Conservation (phyloP, 2,329 filamentous ascomycete genomes). For the Furcasterigmium sp. region DNA sequence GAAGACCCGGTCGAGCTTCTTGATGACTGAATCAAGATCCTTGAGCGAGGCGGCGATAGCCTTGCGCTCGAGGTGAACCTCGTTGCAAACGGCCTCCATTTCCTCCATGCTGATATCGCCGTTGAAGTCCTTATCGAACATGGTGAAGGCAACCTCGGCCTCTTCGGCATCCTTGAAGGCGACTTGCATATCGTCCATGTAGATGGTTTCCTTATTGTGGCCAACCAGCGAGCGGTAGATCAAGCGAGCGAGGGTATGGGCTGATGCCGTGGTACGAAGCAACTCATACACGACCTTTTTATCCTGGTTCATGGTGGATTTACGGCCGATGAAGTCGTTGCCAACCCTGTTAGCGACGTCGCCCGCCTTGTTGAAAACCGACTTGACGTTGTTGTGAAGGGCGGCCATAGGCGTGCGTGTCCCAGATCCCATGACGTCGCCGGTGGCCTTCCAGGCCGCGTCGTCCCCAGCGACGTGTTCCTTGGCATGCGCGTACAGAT, state of each 20-base stretch:
- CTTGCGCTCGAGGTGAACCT: constrained; percentile 91
- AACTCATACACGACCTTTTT: constrained; percentile 79
- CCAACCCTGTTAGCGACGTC: constrained; percentile 82
- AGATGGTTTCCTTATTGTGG: constrained; percentile 71
- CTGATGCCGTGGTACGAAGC: constrained; percentile 64
- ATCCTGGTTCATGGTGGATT: constrained; percentile 68
- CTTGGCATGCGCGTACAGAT: constrained; percentile 66
- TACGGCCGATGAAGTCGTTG: constrained; percentile 83
- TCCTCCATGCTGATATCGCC: constrained; percentile 96
- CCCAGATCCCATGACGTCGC: constrained; percentile 25
- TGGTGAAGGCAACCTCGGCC: constrained; percentile 79
- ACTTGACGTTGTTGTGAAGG: constrained; percentile 69
- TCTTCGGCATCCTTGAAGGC: constrained; percentile 83
- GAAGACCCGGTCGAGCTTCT: constrained; percentile 84
- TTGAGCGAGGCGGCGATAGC: constrained; percentile 92
- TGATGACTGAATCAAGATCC: constrained; percentile 88
- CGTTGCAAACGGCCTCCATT: constrained; percentile 85
- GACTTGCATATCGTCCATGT: constrained; percentile 68
- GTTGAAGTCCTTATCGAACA: constrained; percentile 96
- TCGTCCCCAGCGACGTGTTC: constrained; percentile 58
- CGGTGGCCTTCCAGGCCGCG: constrained; percentile 38
- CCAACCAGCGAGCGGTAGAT: constrained; percentile 81
- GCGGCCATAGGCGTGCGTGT: constrained; percentile 66
- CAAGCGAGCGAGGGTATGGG: constrained; percentile 80
- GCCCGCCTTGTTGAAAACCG: constrained; percentile 73